phyloP scores from a whole-genome alignment of 257 asterid genomes.

The Lavandula angustifolia region DNA sequence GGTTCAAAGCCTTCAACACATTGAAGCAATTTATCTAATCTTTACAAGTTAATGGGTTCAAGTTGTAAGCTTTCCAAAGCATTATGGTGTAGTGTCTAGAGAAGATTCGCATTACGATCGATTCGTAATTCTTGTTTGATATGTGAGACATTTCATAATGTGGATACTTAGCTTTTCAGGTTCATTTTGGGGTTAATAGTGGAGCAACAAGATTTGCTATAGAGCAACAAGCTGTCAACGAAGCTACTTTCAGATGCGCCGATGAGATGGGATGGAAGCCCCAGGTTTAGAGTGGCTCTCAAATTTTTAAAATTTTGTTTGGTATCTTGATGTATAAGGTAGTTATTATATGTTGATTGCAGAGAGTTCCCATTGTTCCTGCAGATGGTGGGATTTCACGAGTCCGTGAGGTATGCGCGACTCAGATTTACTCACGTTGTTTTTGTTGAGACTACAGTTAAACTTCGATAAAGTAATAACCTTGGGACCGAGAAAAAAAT shows the following conservation, averaged over 20 bases:
- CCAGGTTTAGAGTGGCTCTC: conserved; percentile 50
- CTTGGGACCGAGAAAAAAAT: no score
- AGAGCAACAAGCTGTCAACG: conserved; percentile 89
- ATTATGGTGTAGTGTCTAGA: background rate
- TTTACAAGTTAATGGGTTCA: background rate
- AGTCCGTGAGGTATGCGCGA: conserved; percentile 59
- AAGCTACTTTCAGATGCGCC: conserved; percentile 97
- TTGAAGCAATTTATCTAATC: background rate
- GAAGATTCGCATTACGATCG: no score
- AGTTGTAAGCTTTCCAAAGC: background rate
- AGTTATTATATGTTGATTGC: conserved; percentile 32
- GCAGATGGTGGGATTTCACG: conserved; percentile 58
- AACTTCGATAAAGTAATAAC: no score
- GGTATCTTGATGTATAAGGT: background rate
- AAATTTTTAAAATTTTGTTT: conserved; percentile 18
- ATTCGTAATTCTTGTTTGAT: background rate
- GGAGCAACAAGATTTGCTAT: conserved; percentile 93
- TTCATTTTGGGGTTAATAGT: conserved; percentile 96
- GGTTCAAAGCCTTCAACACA: background rate
- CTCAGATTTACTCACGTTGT: background rate
- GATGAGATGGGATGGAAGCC: conserved; percentile 99
- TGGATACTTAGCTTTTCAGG: conserved; percentile 44
- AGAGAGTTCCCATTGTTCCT: conserved; percentile 70
- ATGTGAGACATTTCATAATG: conserved; percentile 25
- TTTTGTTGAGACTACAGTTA: background rate